These are phyloP conservation scores for Balamuthia mandrillaris DNA, from an alignment of 208 protist genomes.

Conservation along the genomic window DNA sequence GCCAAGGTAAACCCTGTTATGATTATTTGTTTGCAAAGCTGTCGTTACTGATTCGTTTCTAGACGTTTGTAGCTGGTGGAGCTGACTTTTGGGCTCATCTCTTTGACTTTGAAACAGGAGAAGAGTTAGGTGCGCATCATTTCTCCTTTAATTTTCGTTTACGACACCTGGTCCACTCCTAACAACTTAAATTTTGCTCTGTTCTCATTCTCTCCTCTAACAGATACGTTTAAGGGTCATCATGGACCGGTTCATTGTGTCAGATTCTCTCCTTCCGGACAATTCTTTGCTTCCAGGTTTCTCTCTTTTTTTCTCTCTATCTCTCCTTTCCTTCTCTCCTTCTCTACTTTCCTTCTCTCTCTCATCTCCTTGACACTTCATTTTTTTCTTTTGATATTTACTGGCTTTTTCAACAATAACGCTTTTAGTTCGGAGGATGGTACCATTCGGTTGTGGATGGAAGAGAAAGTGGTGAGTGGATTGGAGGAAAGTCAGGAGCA, in stretches of 20 bases:
- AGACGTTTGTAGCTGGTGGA: not conserved
- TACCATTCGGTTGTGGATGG: constrained; percentile 26
- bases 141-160: not conserved
- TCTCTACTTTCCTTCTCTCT: too few species aligned
- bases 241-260: constrained; percentile 53
- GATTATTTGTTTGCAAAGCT: too few species aligned
- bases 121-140: not conserved
- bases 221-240: constrained; percentile 47
- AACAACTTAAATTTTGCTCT: not conserved
- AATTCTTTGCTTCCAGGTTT: constrained; percentile 35
- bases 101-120: not conserved
- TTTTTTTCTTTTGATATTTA: too few species aligned
- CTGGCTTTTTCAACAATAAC: too few species aligned
- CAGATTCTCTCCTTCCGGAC: constrained; percentile 28
- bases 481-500: not conserved
- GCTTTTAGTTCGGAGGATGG: constrained; percentile 30
- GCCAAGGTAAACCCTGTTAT: too few species aligned
- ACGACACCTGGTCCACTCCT: not conserved
- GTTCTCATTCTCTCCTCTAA: not conserved
- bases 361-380: too few species aligned
- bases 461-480: not conserved
- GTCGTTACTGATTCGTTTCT: too few species aligned
- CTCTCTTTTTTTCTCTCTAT: too few species aligned
- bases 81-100: constrained; percentile 6
- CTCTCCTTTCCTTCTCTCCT: too few species aligned